phyloP scores from a whole-genome alignment of 2,329 filamentous ascomycete species.

The Orbilia quercus region DNA sequence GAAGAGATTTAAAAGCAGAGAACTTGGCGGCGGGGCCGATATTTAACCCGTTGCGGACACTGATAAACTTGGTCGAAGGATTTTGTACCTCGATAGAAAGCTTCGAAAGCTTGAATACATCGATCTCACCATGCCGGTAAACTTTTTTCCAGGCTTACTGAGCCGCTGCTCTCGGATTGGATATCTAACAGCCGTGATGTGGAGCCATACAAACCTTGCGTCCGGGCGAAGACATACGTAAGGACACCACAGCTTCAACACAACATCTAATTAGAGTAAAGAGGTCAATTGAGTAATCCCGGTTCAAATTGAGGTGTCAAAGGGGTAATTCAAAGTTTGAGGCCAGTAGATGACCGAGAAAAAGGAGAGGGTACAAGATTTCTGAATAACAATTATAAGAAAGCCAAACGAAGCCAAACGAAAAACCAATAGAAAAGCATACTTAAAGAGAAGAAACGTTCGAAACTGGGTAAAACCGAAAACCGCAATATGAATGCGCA shows the following conservation, averaged over 20 bases:
- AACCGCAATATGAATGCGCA: not conserved
- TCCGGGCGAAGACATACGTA: constrained; percentile 8
- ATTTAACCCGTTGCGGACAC: too few species aligned
- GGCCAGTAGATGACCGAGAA: not conserved
- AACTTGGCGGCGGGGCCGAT: not conserved
- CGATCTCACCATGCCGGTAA: constrained; percentile 10
- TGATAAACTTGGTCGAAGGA: too few species aligned
- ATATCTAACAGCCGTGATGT: constrained; percentile 23
- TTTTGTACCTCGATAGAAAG: constrained; percentile 17
- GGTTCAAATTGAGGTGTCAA: not conserved
- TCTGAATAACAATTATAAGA: not conserved
- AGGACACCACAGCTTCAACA: constrained; percentile 32
- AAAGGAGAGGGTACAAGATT: not conserved
- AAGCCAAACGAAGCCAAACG: constrained; percentile 1
- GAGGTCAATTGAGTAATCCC: not conserved
- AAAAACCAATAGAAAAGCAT: not conserved
- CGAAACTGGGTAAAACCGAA: not conserved
- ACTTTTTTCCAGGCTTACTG: constrained; percentile 21
- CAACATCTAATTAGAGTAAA: constrained; percentile 1
- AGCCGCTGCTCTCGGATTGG: constrained; percentile 35
- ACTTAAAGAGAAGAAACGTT: not conserved
- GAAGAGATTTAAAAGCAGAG: constrained; percentile 3
- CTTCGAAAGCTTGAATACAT: constrained; percentile 17
- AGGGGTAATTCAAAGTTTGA: constrained; percentile 4
- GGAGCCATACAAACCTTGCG: constrained; percentile 36